Conservation (phyloP, 202 grass and related monocot genomes). For the Sporobolus alterniflorus region DNA sequence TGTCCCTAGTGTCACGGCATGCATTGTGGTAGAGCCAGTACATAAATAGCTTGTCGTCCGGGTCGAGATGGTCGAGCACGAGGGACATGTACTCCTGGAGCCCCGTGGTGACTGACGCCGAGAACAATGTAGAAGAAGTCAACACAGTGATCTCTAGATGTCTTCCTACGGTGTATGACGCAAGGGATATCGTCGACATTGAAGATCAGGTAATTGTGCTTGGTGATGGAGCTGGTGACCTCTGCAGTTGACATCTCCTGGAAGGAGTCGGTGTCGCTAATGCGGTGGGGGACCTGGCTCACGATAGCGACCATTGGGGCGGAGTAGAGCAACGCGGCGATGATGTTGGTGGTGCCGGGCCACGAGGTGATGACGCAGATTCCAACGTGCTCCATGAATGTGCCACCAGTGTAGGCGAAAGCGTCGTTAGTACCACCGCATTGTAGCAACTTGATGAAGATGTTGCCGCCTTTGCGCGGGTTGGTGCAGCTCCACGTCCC, state of each 20-base stretch:
- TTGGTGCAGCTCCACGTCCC: constrained; percentile 46
- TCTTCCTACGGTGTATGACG: too few species aligned
- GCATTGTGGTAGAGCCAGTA: too few species aligned
- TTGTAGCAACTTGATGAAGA: too few species aligned
- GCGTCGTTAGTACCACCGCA: constrained; percentile 72
- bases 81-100: too few species aligned
- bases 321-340: constrained; percentile 92
- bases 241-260: constrained; percentile 97
- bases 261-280: constrained; percentile 96
- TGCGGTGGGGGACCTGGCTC: constrained; percentile 91
- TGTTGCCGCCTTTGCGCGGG: too few species aligned
- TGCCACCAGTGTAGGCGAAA: constrained; percentile 92
- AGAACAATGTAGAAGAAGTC: too few species aligned
- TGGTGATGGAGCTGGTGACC: constrained; percentile 94
- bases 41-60: too few species aligned
- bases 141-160: too few species aligned
- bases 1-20: too few species aligned
- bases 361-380: constrained; percentile 93
- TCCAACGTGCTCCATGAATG: constrained; percentile 87
- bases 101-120: too few species aligned
- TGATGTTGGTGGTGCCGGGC: constrained; percentile 92
- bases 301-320: constrained; percentile 90
- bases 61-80: too few species aligned
- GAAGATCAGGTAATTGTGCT: constrained; percentile 87
- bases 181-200: constrained; percentile 73